phyloP scores from a whole-genome alignment of 805 yeast species.

The Metschnikowia gruessii region DNA sequence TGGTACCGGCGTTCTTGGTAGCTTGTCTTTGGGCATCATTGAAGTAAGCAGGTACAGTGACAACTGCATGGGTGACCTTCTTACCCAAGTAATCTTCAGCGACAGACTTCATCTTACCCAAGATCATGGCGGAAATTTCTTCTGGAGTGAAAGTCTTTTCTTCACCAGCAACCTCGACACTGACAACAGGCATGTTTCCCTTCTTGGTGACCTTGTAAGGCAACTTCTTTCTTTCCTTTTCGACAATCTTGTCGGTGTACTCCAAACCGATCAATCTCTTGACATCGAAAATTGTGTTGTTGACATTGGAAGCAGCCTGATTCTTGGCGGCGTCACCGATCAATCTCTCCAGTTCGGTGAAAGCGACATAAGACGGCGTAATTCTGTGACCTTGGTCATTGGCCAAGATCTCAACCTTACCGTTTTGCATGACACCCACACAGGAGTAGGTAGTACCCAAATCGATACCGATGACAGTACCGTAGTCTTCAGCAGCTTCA shows the following conservation, averaged over 20 bases:
- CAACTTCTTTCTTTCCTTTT: constrained; percentile 77
- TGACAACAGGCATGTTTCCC: constrained; percentile 75
- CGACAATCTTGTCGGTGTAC: constrained; percentile 22
- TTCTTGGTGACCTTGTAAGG: constrained; percentile 78
- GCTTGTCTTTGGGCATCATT: constrained; percentile 25
- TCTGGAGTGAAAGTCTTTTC: constrained; percentile 87
- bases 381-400: constrained; percentile 99
- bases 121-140: constrained; percentile 91
- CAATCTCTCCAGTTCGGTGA: constrained; percentile 88
- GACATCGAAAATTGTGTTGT: constrained; percentile 86
- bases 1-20: constrained; percentile 24
- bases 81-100: constrained; percentile 24
- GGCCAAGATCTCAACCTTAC: constrained; percentile 92
- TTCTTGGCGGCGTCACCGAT: constrained; percentile 98
- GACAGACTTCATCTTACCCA: constrained; percentile 72
- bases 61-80: constrained; percentile 24
- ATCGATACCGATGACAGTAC: constrained; percentile 92
- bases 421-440: constrained; percentile 91
- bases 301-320: constrained; percentile 93
- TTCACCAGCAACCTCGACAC: constrained; percentile 82
- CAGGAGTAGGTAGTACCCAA: constrained; percentile 93
- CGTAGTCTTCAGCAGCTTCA: constrained; percentile 43
- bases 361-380: constrained; percentile 94
- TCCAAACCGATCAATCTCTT: constrained; percentile 94
- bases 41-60: constrained; percentile 24